Base-by-base conservation (phyloP, 345 rosid species). In the Corchorus olitorius region DNA sequence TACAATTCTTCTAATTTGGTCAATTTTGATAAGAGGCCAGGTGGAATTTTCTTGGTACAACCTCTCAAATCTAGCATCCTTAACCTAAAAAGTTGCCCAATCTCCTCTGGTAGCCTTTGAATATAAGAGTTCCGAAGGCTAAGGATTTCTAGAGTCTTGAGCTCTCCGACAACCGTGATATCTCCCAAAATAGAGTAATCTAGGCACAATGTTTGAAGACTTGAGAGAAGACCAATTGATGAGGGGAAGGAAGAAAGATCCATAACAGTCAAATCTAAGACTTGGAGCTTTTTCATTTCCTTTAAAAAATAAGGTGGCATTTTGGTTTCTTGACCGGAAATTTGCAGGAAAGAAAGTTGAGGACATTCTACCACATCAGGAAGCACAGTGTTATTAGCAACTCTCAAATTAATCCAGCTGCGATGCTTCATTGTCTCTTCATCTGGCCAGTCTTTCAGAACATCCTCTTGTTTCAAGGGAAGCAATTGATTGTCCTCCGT, bases 191-290 rank as follows among this genome's bases (percentile, higher is more conserved):
- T 0, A 35, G 81, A 62, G 1, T 5, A 1, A 50, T 73, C 60
- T 13, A 83, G 60, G 65, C 76, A 70, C 70, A 83, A 48, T 19
- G 81, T 76, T 4, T 19, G 73, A 39, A 83, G 81, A n/a, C 63
- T 64, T 10, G 13, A 52, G 3, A 83, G 76, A 16, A 4, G 17
- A 5, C 20, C 3, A 62, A 73, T 5, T 6, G 85, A 76, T 0
- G 64, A 61, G 3, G 81, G 81, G 22, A 83, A 22, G 13, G 46
- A 34, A 1, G 50, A 6, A 37, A 79, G 22, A 34, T 55, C 7
- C 33, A 77, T 19, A 3, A 2, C 0, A 16, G 76, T 55, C 56
- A 83, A 27, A 62, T 70, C 58, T 41, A 83, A 4, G 3, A 83
- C 74, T 50, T 5, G 56, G 10, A 83, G 78, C 4, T 49, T 13